phyloP scores from a whole-genome alignment of 345 rosid genomes.

The Populus deltoides region DNA sequence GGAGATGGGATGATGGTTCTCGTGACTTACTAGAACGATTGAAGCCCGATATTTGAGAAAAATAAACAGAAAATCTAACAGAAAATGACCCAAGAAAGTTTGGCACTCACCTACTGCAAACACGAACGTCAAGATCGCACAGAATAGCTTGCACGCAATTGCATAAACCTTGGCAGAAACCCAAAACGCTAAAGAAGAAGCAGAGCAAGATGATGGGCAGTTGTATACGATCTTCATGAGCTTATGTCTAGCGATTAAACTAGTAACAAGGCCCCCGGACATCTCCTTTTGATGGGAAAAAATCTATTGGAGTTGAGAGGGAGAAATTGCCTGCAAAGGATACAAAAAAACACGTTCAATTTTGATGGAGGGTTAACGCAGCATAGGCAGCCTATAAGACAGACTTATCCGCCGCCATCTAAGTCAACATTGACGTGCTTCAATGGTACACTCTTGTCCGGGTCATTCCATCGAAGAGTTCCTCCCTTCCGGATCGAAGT shows the following conservation, averaged over 20 bases:
- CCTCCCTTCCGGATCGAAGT: background rate
- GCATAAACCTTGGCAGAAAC: background rate
- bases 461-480: background rate
- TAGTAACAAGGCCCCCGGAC: background rate
- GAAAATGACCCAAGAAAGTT: background rate
- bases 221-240: background rate
- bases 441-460: background rate
- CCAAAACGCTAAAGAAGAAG: background rate
- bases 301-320: background rate
- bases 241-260: background rate
- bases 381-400: background rate
- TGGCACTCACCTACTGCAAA: constrained; percentile 31
- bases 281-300: background rate
- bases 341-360: background rate
- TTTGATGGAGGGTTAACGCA: background rate
- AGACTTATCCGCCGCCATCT: background rate
- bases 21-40: too few species aligned
- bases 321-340: background rate
- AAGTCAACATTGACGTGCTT: background rate
- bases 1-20: too few species aligned
- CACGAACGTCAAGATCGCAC: constrained; percentile 14
- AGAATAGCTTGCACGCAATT: constrained; percentile 9
- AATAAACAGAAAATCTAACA: background rate
- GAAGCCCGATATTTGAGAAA: background rate
- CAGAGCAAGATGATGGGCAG: background rate